Conservation (phyloP, 768 basidiomycete genomes). For the Myochromella boudieri region DNA sequence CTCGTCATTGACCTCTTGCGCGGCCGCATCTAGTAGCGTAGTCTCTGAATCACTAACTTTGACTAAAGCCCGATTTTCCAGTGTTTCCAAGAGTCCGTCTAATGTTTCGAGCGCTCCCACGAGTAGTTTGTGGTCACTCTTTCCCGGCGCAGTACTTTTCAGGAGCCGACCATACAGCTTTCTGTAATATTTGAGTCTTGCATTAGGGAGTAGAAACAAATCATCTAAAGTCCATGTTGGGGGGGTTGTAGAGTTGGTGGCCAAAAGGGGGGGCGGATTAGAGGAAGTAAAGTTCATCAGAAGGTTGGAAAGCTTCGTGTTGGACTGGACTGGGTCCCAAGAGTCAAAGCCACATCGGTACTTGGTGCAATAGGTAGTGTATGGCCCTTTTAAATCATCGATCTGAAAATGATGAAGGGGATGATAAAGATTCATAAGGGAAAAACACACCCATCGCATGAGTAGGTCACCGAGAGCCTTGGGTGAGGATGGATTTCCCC, state of each 20-base stretch:
- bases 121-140: conserved; percentile 83
- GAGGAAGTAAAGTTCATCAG: conserved; percentile 67
- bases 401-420: conserved; percentile 54
- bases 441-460: conserved; percentile 87
- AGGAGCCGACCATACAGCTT: conserved; percentile 85
- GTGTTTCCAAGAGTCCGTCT: conserved; percentile 64
- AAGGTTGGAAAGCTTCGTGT: conserved; percentile 66
- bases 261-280: conserved; percentile 55
- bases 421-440: conserved; percentile 2
- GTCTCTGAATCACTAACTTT: conserved; percentile 42
- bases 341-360: conserved; percentile 78
- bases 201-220: conserved; percentile 84
- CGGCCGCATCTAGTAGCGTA: conserved; percentile 18
- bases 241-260: conserved; percentile 31
- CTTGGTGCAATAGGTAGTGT: conserved; percentile 74
- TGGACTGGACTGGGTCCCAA: conserved; percentile 80
- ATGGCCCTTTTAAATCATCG: conserved; percentile 86
- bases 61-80: conserved; percentile 59
- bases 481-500: conserved; percentile 87
- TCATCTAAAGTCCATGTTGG: conserved; percentile 81
- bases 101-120: conserved; percentile 79
- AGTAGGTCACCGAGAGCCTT: conserved; percentile 93
- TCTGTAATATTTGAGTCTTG: conserved; percentile 86
- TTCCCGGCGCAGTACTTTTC: conserved; percentile 82
- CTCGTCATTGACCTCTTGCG: conserved; percentile 48